Evolutionary conservation across 1,284 basidiomycete genomes (phyloP), one percentile per base, ranked within the genome.

Genomic region (Violaceomyces palustris): DNA sequence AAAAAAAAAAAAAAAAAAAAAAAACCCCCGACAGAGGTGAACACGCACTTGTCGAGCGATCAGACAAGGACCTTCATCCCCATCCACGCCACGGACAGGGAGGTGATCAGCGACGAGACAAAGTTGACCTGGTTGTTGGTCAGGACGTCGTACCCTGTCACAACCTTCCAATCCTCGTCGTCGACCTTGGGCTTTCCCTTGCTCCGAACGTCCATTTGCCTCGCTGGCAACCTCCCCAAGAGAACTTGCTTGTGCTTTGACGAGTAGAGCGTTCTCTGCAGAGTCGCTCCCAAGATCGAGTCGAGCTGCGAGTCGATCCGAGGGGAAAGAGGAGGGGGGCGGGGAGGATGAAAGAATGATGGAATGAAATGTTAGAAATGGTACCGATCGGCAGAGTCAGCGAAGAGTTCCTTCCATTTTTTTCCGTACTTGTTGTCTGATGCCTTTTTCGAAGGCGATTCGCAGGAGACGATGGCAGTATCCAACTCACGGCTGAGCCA

Each of bases 261-360:
- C 8, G 84, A 84, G 74, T 85, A 94, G 17, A 83, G 79, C 2
- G 89, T 91, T 44, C 80, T 77, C 64, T 97, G 92, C 1, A 93
- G 72, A 0, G 87, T 89, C 1, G 90, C 91, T 2, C 92, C 92
- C 10, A 94, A 78, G 2, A 94, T 1, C 37, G 43, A 46, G 15
- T 58, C 55, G 18, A 58, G 24, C 10, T 48, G 35, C 0, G 87
- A 90, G 70, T 94, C 90, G 50, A 43, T 27, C 26, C 6, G 14
- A 35, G 11, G 30, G 22, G 15, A 24, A 3, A 14, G 11, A 35
- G 21, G 29, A 23, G 29, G 26, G 35, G 34, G 24, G 38, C 27
- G 49, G 42, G 54, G 29, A 38, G 23, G 28, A 3, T 2, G 35
- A 8, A 6, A 93, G 74, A n/a, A 80, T 78, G 6, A 76, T 8